Evolutionary conservation across 768 basidiomycete species (phyloP), one percentile per base, ranked within the genome.

Genomic region (Erythrobasidium yunnanense): DNA sequence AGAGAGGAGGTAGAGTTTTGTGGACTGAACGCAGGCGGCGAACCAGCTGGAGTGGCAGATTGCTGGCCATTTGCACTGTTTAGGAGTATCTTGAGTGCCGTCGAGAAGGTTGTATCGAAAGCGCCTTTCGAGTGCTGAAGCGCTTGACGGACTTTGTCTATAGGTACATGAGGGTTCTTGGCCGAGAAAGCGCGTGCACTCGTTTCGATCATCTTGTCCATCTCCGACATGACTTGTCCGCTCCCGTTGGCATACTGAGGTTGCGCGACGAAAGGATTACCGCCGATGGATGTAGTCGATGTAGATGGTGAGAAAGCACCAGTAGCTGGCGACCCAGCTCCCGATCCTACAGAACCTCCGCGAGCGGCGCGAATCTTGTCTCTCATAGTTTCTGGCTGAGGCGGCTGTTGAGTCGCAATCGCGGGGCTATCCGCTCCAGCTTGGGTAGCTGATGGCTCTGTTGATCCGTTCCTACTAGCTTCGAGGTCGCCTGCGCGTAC

Each of bases 401-500:
- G 34, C 15, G 30, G 20, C 50, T 52, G 11, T 11, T 22, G 50
- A 15, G 22, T 22, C 50, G 11, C 20, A 52, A 7, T 27, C 27
- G 4, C n/a, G 22, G 7, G 53, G 29, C 23, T 32, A 22, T 34
- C n/a, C 45, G 27, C 38, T 22, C 42, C n/a, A 38, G 38, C 38
- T 27, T 15, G n/a, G 34, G 45, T 15, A 42, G 42, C 27, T 27
- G 34, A 25, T 22, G 8, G 60, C 23, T 8, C 8, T 23, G n/a
- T 3, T 17, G 60, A 11, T 22, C 45, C 46, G 49, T 46, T 32
- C 15, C 45, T 23, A n/a, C n/a, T n/a, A 50, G 47, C 49, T 2
- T 25, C 5, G 6, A 63, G n/a, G 49, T 63, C 60, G 29, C 60
- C 60, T 4, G 60, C 60, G 22, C 60, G 60, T 2, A 63, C 52